Conservation (phyloP, 1,139 yeast genomes). For the Taiozyma sp. region DNA sequence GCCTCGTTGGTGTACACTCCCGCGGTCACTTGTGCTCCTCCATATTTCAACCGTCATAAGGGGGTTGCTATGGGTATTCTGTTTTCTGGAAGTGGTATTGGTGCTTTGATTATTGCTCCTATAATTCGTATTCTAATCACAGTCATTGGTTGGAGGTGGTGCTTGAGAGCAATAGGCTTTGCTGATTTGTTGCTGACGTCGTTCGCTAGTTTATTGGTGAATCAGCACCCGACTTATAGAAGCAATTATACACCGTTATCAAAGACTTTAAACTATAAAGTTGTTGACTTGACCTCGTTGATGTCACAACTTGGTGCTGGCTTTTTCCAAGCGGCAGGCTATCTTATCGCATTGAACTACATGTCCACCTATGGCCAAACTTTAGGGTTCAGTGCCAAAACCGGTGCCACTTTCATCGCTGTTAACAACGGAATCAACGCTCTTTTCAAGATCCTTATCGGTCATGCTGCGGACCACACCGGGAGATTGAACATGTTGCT, state of each 20-base stretch:
- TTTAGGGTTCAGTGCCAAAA: slow-evolving; percentile 31
- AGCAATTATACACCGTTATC: slow-evolving; percentile 6
- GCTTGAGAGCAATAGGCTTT: slow-evolving; percentile 34
- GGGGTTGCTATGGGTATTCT: slow-evolving; percentile 40
- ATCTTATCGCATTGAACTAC: slow-evolving; percentile 36
- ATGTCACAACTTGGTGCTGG: slow-evolving; percentile 31
- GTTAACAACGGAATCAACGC: slow-evolving; percentile 40
- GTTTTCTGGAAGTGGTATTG: slow-evolving; percentile 40
- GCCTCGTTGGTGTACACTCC: slow-evolving; percentile 35
- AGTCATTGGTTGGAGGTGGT: slow-evolving; percentile 36
- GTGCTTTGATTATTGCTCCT: slow-evolving; percentile 37
- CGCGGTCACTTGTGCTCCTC: slow-evolving; percentile 39
- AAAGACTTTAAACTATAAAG: slow-evolving; percentile 18
- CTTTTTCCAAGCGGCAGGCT: slow-evolving; percentile 38
- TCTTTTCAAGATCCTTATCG: slow-evolving; percentile 33
- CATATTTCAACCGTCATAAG: slow-evolving; percentile 32
- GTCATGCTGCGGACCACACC: slow-evolving; percentile 33
- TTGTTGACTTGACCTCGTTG: slow-evolving; percentile 23
- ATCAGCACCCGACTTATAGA: slow-evolving; percentile 19
- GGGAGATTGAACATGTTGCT: slow-evolving; percentile 38
- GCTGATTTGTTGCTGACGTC: slow-evolving; percentile 22
- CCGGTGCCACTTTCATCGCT: slow-evolving; percentile 41
- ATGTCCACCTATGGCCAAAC: slow-evolving; percentile 39
- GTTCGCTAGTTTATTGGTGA: slow-evolving; percentile 24
- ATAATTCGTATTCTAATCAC: slow-evolving; percentile 29